Evolutionary conservation across 2,329 filamentous ascomycete genomes (phyloP).

Genomic region (Fusarium sp.): DNA sequence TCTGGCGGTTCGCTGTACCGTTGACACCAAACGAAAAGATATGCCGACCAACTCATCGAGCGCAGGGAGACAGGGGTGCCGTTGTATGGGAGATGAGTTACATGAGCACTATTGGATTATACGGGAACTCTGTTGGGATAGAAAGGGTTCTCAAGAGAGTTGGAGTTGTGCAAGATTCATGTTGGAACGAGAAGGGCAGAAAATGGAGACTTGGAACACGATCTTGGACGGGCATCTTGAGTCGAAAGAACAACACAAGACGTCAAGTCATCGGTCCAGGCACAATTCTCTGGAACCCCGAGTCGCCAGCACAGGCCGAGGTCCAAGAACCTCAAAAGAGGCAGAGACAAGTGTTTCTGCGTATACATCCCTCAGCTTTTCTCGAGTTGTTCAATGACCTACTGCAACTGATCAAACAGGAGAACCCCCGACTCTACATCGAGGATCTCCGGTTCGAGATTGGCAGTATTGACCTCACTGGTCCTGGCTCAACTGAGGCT

Average conservation of each 20-base stretch:
- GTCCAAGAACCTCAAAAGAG: constrained; percentile 37
- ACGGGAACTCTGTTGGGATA: constrained; percentile 74
- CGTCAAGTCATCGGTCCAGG: constrained; percentile 76
- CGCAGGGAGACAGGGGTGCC: constrained; percentile 79
- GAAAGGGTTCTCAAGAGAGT: constrained; percentile 74
- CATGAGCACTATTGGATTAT: constrained; percentile 85
- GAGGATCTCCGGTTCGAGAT: constrained; percentile 79
- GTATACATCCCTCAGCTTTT: constrained; percentile 87
- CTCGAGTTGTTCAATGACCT: constrained; percentile 75
- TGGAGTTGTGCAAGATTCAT: constrained; percentile 69
- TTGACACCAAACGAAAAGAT: constrained; percentile 89
- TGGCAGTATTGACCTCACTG: constrained; percentile 68
- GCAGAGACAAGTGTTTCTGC: constrained; percentile 69
- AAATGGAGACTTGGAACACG: constrained; percentile 75
- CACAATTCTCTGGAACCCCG: constrained; percentile 80
- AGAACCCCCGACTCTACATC: constrained; percentile 71
- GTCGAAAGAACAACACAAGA: constrained; percentile 64
- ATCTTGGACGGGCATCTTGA: constrained; percentile 63
- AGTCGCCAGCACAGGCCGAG: constrained; percentile 45
- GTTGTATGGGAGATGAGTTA: constrained; percentile 96
- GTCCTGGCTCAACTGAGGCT: constrained; percentile 82
- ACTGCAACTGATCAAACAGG: constrained; percentile 66
- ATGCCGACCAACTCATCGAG: constrained; percentile 88
- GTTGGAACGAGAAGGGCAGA: constrained; percentile 72
- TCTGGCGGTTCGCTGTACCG: constrained; percentile 93